Conservation (phyloP, 129 eudicot genomes). For the Flaveria robusta region DNA sequence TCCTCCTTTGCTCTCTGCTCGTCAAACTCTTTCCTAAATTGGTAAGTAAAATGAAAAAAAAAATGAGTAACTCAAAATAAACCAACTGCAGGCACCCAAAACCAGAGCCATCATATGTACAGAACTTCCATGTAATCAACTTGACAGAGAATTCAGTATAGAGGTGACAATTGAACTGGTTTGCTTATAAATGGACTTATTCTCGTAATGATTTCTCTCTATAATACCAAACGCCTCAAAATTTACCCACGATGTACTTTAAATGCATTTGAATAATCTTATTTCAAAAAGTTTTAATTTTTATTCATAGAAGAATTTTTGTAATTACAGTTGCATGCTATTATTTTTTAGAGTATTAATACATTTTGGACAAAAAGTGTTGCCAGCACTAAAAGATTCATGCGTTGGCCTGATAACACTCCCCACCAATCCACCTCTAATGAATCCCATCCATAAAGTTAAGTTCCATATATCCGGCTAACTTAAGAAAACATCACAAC, state of each 20-base stretch:
- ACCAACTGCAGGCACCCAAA: not conserved
- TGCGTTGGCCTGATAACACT: not conserved
- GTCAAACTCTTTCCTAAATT: constrained; percentile 80
- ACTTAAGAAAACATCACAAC: not conserved
- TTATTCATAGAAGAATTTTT: not conserved
- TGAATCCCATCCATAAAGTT: not conserved
- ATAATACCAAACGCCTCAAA: too few relatives aligned
- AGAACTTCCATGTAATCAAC: not conserved
- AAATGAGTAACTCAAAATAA: not conserved
- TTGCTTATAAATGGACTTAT: not conserved
- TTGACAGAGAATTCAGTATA: not conserved
- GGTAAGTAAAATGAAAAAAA: not conserved
- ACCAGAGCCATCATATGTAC: not conserved
- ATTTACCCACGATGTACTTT: too few relatives aligned
- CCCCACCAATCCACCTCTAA: not conserved
- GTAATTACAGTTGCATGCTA: not conserved
- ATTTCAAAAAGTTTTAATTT: not conserved
- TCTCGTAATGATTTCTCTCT: too few relatives aligned
- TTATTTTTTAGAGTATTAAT: not conserved
- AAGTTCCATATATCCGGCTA: not conserved
- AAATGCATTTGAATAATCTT: not conserved
- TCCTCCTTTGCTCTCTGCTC: constrained; percentile 70
- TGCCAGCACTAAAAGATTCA: not conserved
- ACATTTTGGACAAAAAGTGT: not conserved
- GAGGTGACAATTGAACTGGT: not conserved